A percentile compares a stretch with the other conserved stretches of the same genome.
Conservation (phyloP, 2,329 filamentous ascomycete species). For the Nigrospora osmanthi region DNA sequence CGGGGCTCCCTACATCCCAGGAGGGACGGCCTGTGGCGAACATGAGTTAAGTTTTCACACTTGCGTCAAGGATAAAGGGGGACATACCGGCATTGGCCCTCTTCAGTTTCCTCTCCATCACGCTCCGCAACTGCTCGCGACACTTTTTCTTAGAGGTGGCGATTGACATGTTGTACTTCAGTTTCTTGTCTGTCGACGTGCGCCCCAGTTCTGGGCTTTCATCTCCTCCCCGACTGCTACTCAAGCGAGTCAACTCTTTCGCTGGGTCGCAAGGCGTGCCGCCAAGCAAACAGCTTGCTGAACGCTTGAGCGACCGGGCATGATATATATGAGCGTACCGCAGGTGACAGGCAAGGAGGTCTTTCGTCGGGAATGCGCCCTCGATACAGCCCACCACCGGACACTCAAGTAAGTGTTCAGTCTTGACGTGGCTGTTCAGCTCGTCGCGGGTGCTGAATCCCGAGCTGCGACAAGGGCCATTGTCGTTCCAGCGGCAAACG, state of each 20-base stretch:
- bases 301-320: conserved; percentile 9
- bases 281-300: conserved; percentile 5
- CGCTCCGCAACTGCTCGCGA: conserved; percentile 23
- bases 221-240: too few relatives aligned
- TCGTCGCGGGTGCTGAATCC: conserved; percentile 28
- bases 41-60: too few relatives aligned
- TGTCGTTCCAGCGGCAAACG: conserved; percentile 29
- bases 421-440: conserved; percentile 34
- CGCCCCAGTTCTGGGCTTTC: too few relatives aligned
- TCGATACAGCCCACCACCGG: conserved; percentile 30
- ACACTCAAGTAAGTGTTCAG: conserved; percentile 33
- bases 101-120: conserved; percentile 25
- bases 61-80: too few relatives aligned
- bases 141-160: conserved; percentile 25
- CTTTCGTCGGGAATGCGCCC: conserved; percentile 22
- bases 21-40: too few relatives aligned
- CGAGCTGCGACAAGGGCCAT: conserved; percentile 20
- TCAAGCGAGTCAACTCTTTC: too few relatives aligned
- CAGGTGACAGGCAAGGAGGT: conserved; percentile 29
- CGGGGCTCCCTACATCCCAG: too few relatives aligned
- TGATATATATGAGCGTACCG: conserved; percentile 28
- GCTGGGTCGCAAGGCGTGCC: too few relatives aligned
- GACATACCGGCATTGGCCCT: conserved; percentile 10
- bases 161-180: conserved; percentile 12
- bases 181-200: too few relatives aligned